These are phyloP conservation scores for Quercus gilva DNA, from an alignment of 306 rosid genomes.

Conservation along the genomic window DNA sequence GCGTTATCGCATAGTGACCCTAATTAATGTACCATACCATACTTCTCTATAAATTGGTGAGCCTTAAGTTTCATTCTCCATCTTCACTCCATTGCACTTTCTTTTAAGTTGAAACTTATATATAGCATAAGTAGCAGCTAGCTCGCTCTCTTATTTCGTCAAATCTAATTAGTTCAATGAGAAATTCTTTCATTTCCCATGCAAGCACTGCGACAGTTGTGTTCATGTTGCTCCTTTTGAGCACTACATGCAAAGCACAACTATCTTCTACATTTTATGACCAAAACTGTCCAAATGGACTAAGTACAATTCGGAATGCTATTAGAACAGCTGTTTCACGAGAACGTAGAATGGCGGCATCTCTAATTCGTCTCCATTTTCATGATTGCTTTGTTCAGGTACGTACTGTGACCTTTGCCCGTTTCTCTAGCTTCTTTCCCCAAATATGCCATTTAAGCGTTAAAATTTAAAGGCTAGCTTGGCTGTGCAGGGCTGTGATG, in stretches of 20 bases:
- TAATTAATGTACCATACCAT: no score
- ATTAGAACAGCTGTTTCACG: constrained; percentile 36
- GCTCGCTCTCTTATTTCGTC: no score
- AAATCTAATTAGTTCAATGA: no score
- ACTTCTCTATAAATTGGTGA: no score
- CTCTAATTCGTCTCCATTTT: constrained; percentile 48
- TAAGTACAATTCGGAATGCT: constrained; percentile 32
- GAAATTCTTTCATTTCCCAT: no score
- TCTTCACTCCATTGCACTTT: no score
- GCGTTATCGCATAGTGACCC: no score
- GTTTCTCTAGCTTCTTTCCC: no score
- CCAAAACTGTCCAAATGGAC: constrained; percentile 52
- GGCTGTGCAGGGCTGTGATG: constrained; percentile 51
- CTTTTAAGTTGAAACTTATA: no score
- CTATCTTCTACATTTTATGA: constrained; percentile 48
- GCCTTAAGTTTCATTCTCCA: no score
- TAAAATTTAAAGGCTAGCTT: no score
- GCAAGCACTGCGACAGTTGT: not conserved
- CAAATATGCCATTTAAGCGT: not conserved
- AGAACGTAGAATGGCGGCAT: constrained; percentile 37
- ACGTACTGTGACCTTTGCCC: not conserved
- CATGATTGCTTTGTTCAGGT: constrained; percentile 48
- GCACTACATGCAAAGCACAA: constrained; percentile 36
- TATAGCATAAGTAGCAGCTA: no score
- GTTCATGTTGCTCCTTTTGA: constrained; percentile 18